Percentiles rank a stretch among this genome's conserved stretches.
Conservation (phyloP, 768 basidiomycete species). For the Neoboletus brunneissimus region DNA sequence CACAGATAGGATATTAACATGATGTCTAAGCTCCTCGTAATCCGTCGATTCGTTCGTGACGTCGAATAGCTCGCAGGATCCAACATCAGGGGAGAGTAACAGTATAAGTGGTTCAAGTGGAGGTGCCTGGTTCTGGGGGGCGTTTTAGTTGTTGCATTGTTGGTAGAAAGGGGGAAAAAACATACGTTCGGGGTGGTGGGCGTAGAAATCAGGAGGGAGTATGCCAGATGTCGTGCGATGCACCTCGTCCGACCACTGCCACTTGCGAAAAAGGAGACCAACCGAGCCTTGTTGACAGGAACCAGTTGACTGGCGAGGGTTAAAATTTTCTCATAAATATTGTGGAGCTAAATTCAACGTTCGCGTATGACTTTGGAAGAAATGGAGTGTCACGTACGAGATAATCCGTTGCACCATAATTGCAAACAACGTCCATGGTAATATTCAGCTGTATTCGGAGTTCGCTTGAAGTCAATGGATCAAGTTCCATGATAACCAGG, state of each 20-base stretch:
- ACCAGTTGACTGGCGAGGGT: constrained; percentile 38
- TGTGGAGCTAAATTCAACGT: constrained; percentile 40
- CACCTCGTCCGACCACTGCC: constrained; percentile 50
- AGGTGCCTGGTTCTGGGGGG: constrained; percentile 45
- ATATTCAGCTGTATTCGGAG: constrained; percentile 45
- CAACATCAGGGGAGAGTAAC: constrained; percentile 46
- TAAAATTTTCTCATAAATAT: constrained; percentile 46
- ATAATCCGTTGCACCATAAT: constrained; percentile 33
- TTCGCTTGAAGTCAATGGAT: constrained; percentile 44
- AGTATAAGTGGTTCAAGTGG: constrained; percentile 49
- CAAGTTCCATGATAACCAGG: constrained; percentile 56
- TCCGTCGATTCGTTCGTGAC: constrained; percentile 53
- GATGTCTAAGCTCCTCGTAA: constrained; percentile 57
- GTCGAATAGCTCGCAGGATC: constrained; percentile 48
- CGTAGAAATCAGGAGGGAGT: constrained; percentile 29
- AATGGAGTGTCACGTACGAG: constrained; percentile 17
- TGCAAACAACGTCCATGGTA: constrained; percentile 48
- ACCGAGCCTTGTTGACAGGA: constrained; percentile 47
- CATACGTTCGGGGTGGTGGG: constrained; percentile 11
- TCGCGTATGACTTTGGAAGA: background rate
- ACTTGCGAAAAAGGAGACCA: constrained; percentile 50
- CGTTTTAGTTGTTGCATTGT: background rate
- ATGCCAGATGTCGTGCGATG: constrained; percentile 58
- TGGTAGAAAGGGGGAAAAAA: background rate
- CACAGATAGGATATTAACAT: constrained; percentile 54